Evolutionary conservation across 495 filamentous ascomycete genomes (phyloP).

Genomic region (Entonaema liquescens): DNA sequence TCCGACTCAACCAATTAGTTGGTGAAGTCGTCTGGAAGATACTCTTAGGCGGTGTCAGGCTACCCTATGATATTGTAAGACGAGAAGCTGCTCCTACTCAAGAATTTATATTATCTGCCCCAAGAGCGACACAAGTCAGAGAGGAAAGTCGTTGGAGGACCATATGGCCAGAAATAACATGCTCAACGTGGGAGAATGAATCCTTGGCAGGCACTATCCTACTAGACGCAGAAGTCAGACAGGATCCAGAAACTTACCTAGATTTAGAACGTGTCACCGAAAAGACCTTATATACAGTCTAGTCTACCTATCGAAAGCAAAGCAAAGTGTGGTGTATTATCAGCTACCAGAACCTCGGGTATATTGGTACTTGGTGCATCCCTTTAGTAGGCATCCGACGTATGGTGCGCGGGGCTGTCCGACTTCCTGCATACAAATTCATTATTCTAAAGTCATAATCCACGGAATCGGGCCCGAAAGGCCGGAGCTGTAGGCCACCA

Average conservation of each 20-base stretch:
- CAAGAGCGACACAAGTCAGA: too few relatives aligned
- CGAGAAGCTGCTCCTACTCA: neutral
- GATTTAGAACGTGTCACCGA: neutral
- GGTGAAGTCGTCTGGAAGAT: neutral
- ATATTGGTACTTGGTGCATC: too few relatives aligned
- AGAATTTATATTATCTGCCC: too few relatives aligned
- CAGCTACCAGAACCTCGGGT: neutral
- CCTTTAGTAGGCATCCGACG: too few relatives aligned
- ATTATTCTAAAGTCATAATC: too few relatives aligned
- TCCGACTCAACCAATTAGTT: neutral
- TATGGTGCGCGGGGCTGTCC: too few relatives aligned
- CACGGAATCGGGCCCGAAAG: too few relatives aligned
- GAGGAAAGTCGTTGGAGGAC: neutral
- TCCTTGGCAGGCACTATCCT: neutral
- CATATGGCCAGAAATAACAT: neutral
- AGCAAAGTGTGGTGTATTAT: neutral
- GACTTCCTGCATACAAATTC: too few relatives aligned
- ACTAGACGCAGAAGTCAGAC: neutral
- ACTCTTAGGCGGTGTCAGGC: neutral
- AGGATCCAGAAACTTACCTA: neutral
- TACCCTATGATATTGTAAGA: neutral
- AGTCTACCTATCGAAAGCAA: neutral
- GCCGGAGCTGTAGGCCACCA: too few relatives aligned
- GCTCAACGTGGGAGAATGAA: neutral
- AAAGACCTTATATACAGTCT: neutral